A percentile compares a stretch with the other conserved stretches of the same genome.
Evolutionary conservation across 805 yeast species (phyloP).

Genomic region (Saccharomycopsis sp.): DNA sequence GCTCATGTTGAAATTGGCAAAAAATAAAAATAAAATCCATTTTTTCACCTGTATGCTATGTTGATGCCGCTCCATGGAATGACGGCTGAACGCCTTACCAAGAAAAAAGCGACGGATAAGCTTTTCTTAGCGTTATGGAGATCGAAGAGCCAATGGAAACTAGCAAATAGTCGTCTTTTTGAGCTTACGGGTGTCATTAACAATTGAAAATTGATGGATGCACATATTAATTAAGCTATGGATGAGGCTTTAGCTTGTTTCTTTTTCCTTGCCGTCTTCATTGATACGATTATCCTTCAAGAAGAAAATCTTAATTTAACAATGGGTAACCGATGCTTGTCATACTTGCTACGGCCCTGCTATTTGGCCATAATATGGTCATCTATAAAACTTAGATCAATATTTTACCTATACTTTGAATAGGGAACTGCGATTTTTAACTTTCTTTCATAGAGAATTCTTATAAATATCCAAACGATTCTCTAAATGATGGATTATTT

Average conservation of each 20-base stretch:
- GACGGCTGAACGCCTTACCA: neutral
- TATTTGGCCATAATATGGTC: too few relatives aligned
- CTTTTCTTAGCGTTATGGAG: neutral
- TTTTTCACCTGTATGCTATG: neutral
- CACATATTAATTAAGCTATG: neutral
- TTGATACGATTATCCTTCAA: neutral
- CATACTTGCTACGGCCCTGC: neutral
- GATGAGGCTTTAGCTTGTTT: neutral
- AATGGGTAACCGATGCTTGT: too few relatives aligned
- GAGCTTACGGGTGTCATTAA: neutral
- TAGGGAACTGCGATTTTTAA: neutral
- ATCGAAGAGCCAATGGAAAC: neutral
- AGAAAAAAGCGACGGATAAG: neutral
- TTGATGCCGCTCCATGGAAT: neutral
- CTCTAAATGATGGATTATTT: too few relatives aligned
- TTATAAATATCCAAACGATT: neutral
- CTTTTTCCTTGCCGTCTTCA: too few relatives aligned
- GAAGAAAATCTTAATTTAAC: too few relatives aligned
- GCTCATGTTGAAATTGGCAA: neutral
- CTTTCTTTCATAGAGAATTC: too few relatives aligned
- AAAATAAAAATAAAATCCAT: neutral
- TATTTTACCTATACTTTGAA: neutral
- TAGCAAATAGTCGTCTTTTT: too few relatives aligned
- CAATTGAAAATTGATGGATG: neutral
- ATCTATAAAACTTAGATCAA: neutral